Conservation (phyloP, 495 filamentous ascomycete species). For the Baudoinia panamericana region DNA sequence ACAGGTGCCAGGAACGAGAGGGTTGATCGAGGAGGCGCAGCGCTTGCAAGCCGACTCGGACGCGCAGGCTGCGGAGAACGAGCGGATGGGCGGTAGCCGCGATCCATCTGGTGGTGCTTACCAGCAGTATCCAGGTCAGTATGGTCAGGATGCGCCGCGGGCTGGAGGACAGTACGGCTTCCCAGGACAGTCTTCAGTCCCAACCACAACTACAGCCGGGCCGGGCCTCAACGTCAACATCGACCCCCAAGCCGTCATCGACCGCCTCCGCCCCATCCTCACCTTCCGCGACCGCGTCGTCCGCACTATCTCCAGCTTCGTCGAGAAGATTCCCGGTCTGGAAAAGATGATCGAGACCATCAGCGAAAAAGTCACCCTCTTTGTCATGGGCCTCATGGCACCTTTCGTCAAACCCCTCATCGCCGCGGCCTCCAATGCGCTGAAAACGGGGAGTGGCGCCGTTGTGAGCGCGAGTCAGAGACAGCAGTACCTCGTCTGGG, state of each 20-base stretch:
- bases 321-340: slow-evolving; percentile 85
- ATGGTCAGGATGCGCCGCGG: no score
- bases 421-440: slow-evolving; percentile 61
- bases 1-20: slow-evolving; percentile 67
- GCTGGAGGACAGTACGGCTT: no score
- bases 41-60: slow-evolving; percentile 61
- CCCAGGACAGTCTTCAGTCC: no score
- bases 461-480: slow-evolving; percentile 69
- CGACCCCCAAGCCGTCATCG: slow-evolving; percentile 67
- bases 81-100: slow-evolving; percentile 5
- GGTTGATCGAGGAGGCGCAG: slow-evolving; percentile 64
- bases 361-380: slow-evolving; percentile 77
- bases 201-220: no score
- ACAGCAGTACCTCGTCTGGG: slow-evolving; percentile 87
- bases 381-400: slow-evolving; percentile 76
- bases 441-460: slow-evolving; percentile 70
- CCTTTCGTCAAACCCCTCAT: slow-evolving; percentile 88
- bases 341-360: slow-evolving; percentile 79
- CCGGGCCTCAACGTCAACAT: slow-evolving; percentile 61
- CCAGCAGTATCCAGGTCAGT: no score
- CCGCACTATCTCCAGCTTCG: slow-evolving; percentile 62
- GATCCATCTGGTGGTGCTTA: no score
- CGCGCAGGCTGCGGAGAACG: slow-evolving; percentile 45
- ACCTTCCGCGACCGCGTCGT: slow-evolving; percentile 90
- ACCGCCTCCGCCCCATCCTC: slow-evolving; percentile 87